A percentile compares a stretch with the other conserved stretches of the same genome.
phyloP scores from a whole-genome alignment of 345 rosid species.

The Gossypium arboreum region DNA sequence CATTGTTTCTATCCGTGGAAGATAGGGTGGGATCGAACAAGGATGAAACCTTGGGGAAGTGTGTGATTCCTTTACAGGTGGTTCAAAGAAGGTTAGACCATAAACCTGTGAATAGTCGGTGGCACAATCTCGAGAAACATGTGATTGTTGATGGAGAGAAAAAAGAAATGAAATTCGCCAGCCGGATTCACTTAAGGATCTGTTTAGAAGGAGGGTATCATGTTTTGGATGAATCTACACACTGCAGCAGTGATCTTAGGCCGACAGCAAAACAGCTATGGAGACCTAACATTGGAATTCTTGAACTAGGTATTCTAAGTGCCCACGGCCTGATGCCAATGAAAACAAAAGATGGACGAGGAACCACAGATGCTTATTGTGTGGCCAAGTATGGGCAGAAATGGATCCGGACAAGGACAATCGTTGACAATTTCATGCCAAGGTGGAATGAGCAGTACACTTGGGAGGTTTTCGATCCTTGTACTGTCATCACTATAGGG shows the following conservation, averaged over 20 bases:
- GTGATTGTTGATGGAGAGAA: constrained; percentile 65
- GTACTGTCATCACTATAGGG: constrained; percentile 88
- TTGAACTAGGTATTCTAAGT: constrained; percentile 68
- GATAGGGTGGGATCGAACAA: constrained; percentile 69
- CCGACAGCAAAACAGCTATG: constrained; percentile 94
- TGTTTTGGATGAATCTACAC: constrained; percentile 96
- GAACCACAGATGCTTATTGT: constrained; percentile 90
- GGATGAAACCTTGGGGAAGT: constrained; percentile 68
- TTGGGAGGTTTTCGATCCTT: constrained; percentile 94
- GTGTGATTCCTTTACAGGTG: constrained; percentile 51
- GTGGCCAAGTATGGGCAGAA: constrained; percentile 98
- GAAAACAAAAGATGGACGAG: constrained; percentile 84
- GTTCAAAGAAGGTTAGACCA: constrained; percentile 84
- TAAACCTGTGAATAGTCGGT: constrained; percentile 62
- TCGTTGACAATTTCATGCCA: constrained; percentile 74
- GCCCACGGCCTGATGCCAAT: constrained; percentile 83
- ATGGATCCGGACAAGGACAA: constrained; percentile 94
- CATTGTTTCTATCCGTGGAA: constrained; percentile 65
- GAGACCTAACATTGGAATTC: constrained; percentile 71
- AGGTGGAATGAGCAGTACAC: constrained; percentile 97
- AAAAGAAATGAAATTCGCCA: constrained; percentile 74
- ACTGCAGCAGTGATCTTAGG: constrained; percentile 86
- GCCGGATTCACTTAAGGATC: constrained; percentile 78
- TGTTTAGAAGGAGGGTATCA: constrained; percentile 97
- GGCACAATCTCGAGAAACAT: constrained; percentile 89